phyloP scores from a whole-genome alignment of 2,329 filamentous ascomycete genomes.

The Fusarium sp. region DNA sequence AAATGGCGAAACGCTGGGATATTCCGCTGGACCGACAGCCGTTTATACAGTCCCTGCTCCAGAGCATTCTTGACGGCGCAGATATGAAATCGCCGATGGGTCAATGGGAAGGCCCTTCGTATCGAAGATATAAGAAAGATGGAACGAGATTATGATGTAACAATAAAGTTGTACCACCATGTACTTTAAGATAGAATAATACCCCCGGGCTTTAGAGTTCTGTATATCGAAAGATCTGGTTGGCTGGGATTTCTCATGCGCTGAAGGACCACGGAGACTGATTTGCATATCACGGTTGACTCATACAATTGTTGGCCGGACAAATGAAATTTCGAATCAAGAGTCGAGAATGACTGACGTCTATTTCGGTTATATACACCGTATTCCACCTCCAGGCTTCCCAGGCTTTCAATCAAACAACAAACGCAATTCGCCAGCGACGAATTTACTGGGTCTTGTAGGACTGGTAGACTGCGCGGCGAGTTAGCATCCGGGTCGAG shows the following conservation, averaged over 20 bases:
- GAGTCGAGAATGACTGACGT: constrained; percentile 50
- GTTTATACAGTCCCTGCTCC: constrained; percentile 63
- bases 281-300: constrained; percentile 13
- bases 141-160: constrained; percentile 50
- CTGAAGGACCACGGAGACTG: background rate
- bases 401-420: constrained; percentile 37
- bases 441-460: constrained; percentile 56
- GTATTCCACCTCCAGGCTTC: constrained; percentile 45
- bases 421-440: constrained; percentile 24
- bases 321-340: constrained; percentile 48
- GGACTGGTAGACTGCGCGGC: constrained; percentile 62
- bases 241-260: background rate
- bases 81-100: constrained; percentile 50
- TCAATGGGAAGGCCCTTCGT: constrained; percentile 43
- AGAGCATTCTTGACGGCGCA: constrained; percentile 56
- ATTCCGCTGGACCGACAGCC: constrained; percentile 56
- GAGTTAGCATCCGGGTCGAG: constrained; percentile 40
- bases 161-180: constrained; percentile 45
- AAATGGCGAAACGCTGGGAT: constrained; percentile 63
- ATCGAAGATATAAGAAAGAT: constrained; percentile 48
- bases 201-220: constrained; percentile 38
- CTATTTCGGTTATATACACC: constrained; percentile 54
- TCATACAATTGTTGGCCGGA: constrained; percentile 12
- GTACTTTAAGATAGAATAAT: constrained; percentile 44
- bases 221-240: constrained; percentile 22